A percentile compares a stretch with the other conserved stretches of the same genome.
phyloP scores from a whole-genome alignment of 345 rosid species.

The Streptanthus diversifolius region DNA sequence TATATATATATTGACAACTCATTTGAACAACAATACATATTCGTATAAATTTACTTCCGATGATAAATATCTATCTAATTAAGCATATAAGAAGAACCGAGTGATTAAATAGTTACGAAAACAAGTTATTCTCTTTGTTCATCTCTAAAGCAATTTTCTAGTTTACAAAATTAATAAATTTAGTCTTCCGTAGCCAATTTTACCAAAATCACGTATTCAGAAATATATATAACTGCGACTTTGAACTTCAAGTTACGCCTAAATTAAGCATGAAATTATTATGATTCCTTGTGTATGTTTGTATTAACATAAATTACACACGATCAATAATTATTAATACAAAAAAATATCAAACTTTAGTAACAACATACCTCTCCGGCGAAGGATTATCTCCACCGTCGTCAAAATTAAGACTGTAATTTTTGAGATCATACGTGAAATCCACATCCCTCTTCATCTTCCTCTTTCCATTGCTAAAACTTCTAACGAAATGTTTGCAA shows the following conservation, averaged over 20 bases:
- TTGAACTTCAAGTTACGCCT: not conserved
- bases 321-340: not conserved
- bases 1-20: too few species aligned
- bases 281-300: not conserved
- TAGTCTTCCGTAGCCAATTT: not conserved
- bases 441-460: conserved; percentile 39
- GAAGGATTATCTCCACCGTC: conserved; percentile 43
- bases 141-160: not conserved
- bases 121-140: too few species aligned
- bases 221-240: not conserved
- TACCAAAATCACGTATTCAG: not conserved
- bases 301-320: conserved; percentile 10
- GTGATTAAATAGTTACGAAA: too few species aligned
- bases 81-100: too few species aligned
- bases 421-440: conserved; percentile 55
- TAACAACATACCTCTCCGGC: conserved; percentile 38
- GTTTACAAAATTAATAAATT: not conserved
- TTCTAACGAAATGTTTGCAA: conserved; percentile 63
- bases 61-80: too few species aligned
- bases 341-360: not conserved
- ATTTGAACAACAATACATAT: too few species aligned
- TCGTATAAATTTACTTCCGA: too few species aligned
- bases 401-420: conserved; percentile 75
- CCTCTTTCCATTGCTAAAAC: conserved; percentile 28
- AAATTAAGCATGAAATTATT: not conserved